Base-by-base conservation (phyloP, 306 rosid species). In the Elaeagnus macrophylla region DNA sequence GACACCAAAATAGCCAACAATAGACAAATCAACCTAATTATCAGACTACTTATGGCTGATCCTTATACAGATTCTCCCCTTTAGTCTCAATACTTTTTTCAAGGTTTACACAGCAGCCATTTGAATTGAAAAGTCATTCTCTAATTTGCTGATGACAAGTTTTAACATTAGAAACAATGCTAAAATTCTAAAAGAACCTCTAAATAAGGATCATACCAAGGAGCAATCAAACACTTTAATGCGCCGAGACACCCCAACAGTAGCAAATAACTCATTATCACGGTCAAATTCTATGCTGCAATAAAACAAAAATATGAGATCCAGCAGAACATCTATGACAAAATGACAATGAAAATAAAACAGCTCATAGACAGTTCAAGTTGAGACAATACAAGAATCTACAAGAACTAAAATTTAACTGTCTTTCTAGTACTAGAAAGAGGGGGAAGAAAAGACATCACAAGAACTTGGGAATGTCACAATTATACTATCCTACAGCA, bases 271-370 rank as follows among this genome's bases (percentile, higher is more conserved):
- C 68, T 91, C 95, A 66, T 87, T 90, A 61, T 91, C 96, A 3
- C 96, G 75, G 60, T 87, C 89, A 73, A 91, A 91, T 83, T 91
- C 99, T 61, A 91, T 91, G 87, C 99, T 91, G 85, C 77, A 82
- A 75, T 53, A 62, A 53, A 47, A 66, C 42, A 62, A 16, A 37
- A 56, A 35, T 57, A 42, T 52, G 59, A 72, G 62, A 32, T 56
- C 37, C 56, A 53, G 57, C 36, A 50, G 64, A 60, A 40, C 39
- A 53, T 45, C 19, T 37, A 7, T 19, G 47, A 72, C 8, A 42
- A 56, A 43, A 37, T 7, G 61, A 59, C 55, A 18, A 15, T 13
- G 57, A 39, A 50, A 40, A 54, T 42, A 45, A 17, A 51, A n/a
- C n/a, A n/a, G n/a, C n/a, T n/a, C n/a, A n/a, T n/a, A n/a, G n/a